These are phyloP conservation scores for Hirschioporus abietinus DNA, from an alignment of 768 basidiomycete species.

Conservation along the genomic window DNA sequence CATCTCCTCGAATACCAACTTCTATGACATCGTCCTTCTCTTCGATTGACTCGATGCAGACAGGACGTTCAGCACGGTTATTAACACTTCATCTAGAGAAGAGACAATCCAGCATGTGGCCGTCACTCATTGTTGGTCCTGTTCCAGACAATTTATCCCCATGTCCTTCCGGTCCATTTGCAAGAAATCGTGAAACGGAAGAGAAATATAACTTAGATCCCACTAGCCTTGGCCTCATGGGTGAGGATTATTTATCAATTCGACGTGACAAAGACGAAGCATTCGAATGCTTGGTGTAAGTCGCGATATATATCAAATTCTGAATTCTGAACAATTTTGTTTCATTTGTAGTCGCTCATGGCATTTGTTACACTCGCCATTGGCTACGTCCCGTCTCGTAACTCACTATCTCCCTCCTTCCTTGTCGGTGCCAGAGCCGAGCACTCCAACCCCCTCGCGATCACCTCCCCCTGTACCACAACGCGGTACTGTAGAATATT, in stretches of 20 bases:
- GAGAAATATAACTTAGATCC: constrained; percentile 81
- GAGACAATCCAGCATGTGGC: constrained; percentile 76
- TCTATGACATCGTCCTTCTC: constrained; percentile 71
- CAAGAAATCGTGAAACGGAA: constrained; percentile 33
- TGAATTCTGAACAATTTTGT: constrained; percentile 7
- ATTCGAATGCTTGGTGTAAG: constrained; percentile 77
- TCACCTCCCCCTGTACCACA: constrained; percentile 28
- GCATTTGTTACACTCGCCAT: constrained; percentile 71
- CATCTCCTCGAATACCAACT: constrained; percentile 50
- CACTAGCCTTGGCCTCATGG: constrained; percentile 70
- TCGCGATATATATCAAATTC: constrained; percentile 13
- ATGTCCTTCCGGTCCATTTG: constrained; percentile 42
- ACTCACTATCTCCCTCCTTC: constrained; percentile 64
- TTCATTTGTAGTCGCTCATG: constrained; percentile 59
- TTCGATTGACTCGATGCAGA: constrained; percentile 63
- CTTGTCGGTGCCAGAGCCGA: constrained; percentile 14
- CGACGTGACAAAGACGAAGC: constrained; percentile 70
- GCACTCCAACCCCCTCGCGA: constrained; percentile 19
- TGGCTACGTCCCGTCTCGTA: constrained; percentile 73
- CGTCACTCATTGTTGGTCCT: constrained; percentile 72
- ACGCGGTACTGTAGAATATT: constrained; percentile 55
- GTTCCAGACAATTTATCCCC: constrained; percentile 59
- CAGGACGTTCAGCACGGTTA: constrained; percentile 45
- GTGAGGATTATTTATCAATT: constrained; percentile 68
- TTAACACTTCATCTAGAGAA: constrained; percentile 80